Conservation (phyloP, 1,284 basidiomycete genomes). For the Marasmius oreades region DNA sequence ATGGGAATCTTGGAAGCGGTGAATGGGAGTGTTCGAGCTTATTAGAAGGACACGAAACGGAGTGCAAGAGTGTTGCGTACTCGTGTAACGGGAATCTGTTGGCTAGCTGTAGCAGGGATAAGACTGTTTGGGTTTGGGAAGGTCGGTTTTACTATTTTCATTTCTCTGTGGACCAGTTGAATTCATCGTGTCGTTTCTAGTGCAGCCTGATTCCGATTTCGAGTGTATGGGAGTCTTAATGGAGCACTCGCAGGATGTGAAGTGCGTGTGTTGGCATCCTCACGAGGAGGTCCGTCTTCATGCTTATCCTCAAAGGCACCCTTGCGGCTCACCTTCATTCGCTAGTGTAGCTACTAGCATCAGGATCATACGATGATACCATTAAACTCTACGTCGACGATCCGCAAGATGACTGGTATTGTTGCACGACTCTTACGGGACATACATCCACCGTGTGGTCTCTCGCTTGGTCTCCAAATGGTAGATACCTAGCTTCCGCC, state of each 20-base stretch:
- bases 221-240: conserved; percentile 95
- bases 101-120: conserved; percentile 93
- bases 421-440: conserved; percentile 77
- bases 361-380: conserved; percentile 95
- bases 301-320: conserved; percentile 12
- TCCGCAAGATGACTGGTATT: conserved; percentile 93
- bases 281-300: conserved; percentile 73
- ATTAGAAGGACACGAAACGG: conserved; percentile 95
- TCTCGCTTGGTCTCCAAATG: conserved; percentile 78
- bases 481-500: conserved; percentile 79
- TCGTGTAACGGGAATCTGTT: conserved; percentile 78
- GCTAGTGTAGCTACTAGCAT: conserved; percentile 81
- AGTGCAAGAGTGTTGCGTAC: conserved; percentile 95
- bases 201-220: conserved; percentile 89
- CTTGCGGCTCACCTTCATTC: background rate
- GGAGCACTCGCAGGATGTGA: conserved; percentile 98
- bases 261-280: conserved; percentile 94
- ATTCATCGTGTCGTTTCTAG: conserved; percentile 42
- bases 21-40: conserved; percentile 88
- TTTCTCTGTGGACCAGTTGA: conserved; percentile 4
- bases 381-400: conserved; percentile 95
- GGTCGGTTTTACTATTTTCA: conserved; percentile 42
- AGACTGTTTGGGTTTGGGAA: conserved; percentile 99
- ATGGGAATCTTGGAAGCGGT: conserved; percentile 31
- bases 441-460: conserved; percentile 92